A percentile compares a stretch with the other conserved stretches of the same genome.
Evolutionary conservation across 768 basidiomycete genomes (phyloP).

Genomic region (Boletus sensibilis): DNA sequence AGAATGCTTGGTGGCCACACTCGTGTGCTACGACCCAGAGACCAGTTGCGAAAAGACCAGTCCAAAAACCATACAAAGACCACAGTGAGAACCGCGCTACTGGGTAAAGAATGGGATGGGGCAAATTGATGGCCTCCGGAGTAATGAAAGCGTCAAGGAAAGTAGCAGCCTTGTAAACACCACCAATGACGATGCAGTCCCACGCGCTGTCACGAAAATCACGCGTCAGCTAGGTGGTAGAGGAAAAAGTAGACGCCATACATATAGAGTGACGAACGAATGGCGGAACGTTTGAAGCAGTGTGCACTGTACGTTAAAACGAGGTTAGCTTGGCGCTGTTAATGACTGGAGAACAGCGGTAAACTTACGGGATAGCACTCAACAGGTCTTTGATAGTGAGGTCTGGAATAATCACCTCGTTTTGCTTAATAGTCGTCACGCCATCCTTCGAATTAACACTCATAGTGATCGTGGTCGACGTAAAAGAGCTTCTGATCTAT

Average conservation of each 20-base stretch:
- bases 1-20: slow-evolving; percentile 96
- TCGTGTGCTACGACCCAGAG: slow-evolving; percentile 95
- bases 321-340: neutral
- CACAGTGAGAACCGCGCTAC: slow-evolving; percentile 66
- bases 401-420: slow-evolving; percentile 70
- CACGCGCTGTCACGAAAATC: slow-evolving; percentile 49
- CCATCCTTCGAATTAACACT: slow-evolving; percentile 11
- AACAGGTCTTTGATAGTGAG: slow-evolving; percentile 86
- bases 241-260: slow-evolving; percentile 34
- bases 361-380: slow-evolving; percentile 73
- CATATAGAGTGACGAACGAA: slow-evolving; percentile 79
- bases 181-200: slow-evolving; percentile 71
- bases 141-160: slow-evolving; percentile 64
- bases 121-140: slow-evolving; percentile 52
- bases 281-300: slow-evolving; percentile 87
- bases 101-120: slow-evolving; percentile 60
- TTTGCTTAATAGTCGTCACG: slow-evolving; percentile 48
- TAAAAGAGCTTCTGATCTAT: slow-evolving; percentile 7
- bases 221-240: slow-evolving; percentile 12
- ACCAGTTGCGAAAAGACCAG: slow-evolving; percentile 87
- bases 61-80: slow-evolving; percentile 77
- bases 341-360: slow-evolving; percentile 1
- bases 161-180: slow-evolving; percentile 63
- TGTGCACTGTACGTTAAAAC: slow-evolving; percentile 50
- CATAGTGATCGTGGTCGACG: slow-evolving; percentile 23